Conservation (phyloP, 352 stramenopile genomes). For the Phytophthora hybrid region DNA sequence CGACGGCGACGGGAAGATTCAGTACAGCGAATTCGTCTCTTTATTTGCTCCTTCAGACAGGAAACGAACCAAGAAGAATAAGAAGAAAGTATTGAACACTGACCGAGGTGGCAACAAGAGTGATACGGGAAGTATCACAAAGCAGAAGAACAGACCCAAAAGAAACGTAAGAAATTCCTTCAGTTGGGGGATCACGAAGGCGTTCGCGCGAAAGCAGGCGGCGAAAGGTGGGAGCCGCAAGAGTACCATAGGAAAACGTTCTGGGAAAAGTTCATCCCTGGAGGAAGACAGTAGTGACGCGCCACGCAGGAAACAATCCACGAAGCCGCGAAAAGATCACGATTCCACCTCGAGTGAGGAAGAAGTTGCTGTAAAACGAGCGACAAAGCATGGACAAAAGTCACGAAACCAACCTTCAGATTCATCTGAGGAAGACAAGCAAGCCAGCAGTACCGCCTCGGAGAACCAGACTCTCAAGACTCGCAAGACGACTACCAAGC, state of each 20-base stretch:
- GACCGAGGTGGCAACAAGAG: constrained; percentile 15
- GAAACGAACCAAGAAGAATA: constrained; percentile 18
- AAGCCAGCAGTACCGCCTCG: constrained; percentile 10
- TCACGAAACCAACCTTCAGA: constrained; percentile 19
- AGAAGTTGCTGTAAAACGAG: constrained; percentile 3
- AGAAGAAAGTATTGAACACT: constrained; percentile 18
- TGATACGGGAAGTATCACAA: constrained; percentile 28
- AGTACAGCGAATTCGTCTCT: constrained; percentile 67
- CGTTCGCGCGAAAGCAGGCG: constrained; percentile 67
- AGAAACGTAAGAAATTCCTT: constrained; percentile 72
- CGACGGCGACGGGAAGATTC: constrained; percentile 66
- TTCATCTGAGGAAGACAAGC: constrained; percentile 12
- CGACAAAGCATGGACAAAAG: constrained; percentile 1
- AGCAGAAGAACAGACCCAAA: constrained; percentile 37
- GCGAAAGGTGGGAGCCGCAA: constrained; percentile 21
- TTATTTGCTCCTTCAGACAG: constrained; percentile 44
- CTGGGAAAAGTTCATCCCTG: constrained; percentile 20
- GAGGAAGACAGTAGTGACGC: constrained; percentile 13
- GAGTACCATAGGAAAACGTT: constrained; percentile 2
- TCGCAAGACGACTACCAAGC: constrained; percentile 7
- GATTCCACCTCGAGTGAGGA: constrained; percentile 32
- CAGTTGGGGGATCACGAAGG: constrained; percentile 76
- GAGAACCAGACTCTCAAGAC: constrained; percentile 17
- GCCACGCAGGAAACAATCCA: constrained; percentile 10
- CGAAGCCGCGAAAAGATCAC: constrained; percentile 13